A percentile compares a stretch with the other conserved stretches of the same genome.
These are phyloP conservation scores for Fusarium drepaniforme DNA, from an alignment of 2,329 filamentous ascomycete genomes.

Conservation along the genomic window DNA sequence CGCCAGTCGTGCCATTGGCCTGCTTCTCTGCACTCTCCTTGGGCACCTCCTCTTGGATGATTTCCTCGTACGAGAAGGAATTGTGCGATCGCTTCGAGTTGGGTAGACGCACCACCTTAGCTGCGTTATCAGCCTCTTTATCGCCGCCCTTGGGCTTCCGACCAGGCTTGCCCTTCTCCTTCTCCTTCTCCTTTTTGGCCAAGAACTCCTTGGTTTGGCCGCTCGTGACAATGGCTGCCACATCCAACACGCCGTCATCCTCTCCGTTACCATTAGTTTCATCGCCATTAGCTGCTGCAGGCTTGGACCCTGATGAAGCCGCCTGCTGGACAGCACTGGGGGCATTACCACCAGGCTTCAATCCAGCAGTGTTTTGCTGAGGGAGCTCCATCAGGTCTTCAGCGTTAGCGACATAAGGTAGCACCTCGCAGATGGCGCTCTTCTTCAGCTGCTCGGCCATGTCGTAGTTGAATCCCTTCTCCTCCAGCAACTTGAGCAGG, in stretches of 20 bases:
- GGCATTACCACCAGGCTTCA: conserved; percentile 8
- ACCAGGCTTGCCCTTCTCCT: conserved; percentile 69
- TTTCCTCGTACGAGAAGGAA: conserved; percentile 80
- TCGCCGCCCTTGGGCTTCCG: conserved; percentile 60
- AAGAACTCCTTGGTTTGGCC: conserved; percentile 86
- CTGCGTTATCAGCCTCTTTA: conserved; percentile 66
- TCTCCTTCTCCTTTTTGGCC: conserved; percentile 86
- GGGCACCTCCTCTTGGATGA: conserved; percentile 66
- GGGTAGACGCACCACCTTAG: conserved; percentile 71
- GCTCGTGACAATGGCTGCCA: conserved; percentile 86
- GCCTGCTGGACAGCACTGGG: conserved; percentile 44
- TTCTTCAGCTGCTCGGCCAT: conserved; percentile 80
- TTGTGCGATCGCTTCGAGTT: conserved; percentile 79
- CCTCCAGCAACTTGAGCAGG: conserved; percentile 74
- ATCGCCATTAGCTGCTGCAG: conserved; percentile 53
- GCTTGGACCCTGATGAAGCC: conserved; percentile 50
- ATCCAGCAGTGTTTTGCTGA: conserved; percentile 53
- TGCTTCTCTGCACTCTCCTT: conserved; percentile 40
- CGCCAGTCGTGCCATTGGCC: conserved; percentile 32
- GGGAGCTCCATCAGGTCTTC: conserved; percentile 63
- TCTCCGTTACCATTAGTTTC: conserved; percentile 59
- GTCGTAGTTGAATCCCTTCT: conserved; percentile 70
- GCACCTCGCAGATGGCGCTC: conserved; percentile 74
- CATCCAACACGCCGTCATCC: conserved; percentile 83
- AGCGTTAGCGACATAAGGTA: conserved; percentile 65